These are phyloP conservation scores for Eucommia ulmoides DNA, from an alignment of 257 asterid genomes.

Conservation along the genomic window DNA sequence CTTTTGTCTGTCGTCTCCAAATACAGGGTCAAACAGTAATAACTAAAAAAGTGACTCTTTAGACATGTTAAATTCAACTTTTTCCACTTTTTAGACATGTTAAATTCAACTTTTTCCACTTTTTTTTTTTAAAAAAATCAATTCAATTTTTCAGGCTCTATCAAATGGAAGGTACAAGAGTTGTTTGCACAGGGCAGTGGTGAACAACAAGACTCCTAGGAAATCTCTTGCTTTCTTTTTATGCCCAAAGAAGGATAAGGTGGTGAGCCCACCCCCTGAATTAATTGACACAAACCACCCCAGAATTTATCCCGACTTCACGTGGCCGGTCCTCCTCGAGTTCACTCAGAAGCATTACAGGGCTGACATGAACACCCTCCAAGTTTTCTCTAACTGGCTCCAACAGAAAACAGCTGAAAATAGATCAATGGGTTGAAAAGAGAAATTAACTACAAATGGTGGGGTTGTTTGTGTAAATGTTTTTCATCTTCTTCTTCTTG, in stretches of 20 bases:
- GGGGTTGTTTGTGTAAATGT: neutral
- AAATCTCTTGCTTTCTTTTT: slow-evolving; percentile 88
- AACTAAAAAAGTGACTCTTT: no score
- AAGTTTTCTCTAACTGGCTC: slow-evolving; percentile 54
- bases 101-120: no score
- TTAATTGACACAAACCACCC: slow-evolving; percentile 68
- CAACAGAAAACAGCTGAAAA: slow-evolving; percentile 17
- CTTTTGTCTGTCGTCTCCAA: no score
- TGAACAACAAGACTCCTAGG: slow-evolving; percentile 59
- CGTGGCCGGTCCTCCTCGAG: slow-evolving; percentile 59
- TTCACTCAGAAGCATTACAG: slow-evolving; percentile 88
- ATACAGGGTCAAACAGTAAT: no score
- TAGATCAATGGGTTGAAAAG: neutral
- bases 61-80: no score
- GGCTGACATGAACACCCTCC: slow-evolving; percentile 87
- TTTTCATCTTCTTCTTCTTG: neutral
- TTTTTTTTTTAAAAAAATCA: no score
- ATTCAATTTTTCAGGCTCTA: slow-evolving; percentile 62
- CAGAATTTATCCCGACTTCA: slow-evolving; percentile 68
- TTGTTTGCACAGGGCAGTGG: slow-evolving; percentile 92
- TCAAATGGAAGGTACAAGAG: slow-evolving; percentile 86
- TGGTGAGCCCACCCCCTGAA: slow-evolving; percentile 74
- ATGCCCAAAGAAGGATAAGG: slow-evolving; percentile 72
- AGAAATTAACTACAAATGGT: neutral
- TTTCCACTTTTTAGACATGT: no score